Evolutionary conservation across 2,329 filamentous ascomycete species (phyloP), one percentile per base, ranked within the genome.

Genomic region (Botrytis tulipae): DNA sequence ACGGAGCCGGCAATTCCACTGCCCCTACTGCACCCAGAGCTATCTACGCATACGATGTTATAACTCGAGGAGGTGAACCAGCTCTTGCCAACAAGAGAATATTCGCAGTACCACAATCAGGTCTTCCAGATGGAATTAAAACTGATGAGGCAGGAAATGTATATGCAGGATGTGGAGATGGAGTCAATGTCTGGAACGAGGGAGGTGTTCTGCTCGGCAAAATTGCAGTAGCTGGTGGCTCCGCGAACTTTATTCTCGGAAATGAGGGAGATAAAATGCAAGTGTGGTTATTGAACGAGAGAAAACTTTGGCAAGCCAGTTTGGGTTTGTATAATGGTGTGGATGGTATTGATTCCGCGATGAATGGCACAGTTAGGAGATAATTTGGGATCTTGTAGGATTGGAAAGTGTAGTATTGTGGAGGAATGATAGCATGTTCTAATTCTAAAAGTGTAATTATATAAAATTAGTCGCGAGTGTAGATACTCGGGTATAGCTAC

Each of bases 41-140:
- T 40, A 78, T 76, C 40, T 78, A 77, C 54, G 74, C 76, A 42
- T 78, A 71, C 25, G 77, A 78, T 40, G 70, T 78, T 6, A 70
- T 82, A 3, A 71, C 42, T 35, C 48, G 44, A 32, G 63, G 20
- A 12, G 73, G 70, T 9, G 59, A 76, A 25, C 75, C 71, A 40
- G 73, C 37, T 40, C 57, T 76, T 20, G 29, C 73, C 10, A 76
- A 76, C 32, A 72, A 66, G 35, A 48, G 73, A 74, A 83, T 85
- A 0, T 91, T 92, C 77, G 88, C 89, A 0, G 88, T 85, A 72
- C 82, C 83, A 3, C 83, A 86, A 67, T 79, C 82, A 2, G 86
- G 87, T 5, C 82, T 89, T 4, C 88, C 89, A 0, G 90, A 91
- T 75, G 90, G 90, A 82, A 80, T 87, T 74, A 86, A 86, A 75